A percentile compares a stretch with the other conserved stretches of the same genome.
Evolutionary conservation across 148 eudicot species (phyloP).

Genomic region (Diospyros kaki): DNA sequence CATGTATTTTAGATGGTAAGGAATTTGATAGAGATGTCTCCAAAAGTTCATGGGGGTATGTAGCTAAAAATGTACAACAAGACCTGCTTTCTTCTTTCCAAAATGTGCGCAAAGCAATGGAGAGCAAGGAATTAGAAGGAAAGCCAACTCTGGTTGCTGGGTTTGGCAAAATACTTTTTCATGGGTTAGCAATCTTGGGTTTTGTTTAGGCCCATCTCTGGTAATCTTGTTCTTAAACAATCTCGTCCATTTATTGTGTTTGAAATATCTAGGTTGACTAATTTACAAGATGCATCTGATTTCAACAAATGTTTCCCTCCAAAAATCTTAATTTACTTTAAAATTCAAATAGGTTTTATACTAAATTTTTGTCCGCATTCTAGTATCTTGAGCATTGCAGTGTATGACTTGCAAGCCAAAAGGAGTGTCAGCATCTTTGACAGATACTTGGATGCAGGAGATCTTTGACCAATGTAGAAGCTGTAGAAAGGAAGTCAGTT

Average conservation of each 20-base stretch:
- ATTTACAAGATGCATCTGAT: too few species aligned
- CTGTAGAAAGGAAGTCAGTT: neutral
- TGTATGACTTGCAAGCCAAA: neutral
- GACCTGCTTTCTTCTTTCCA: constrained; percentile 17
- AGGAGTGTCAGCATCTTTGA: neutral
- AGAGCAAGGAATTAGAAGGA: constrained; percentile 8
- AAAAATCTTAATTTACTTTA: neutral
- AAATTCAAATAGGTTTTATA: neutral
- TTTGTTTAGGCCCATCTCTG: too few species aligned
- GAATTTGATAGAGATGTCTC: neutral
- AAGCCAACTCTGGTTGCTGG: constrained; percentile 18
- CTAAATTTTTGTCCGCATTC: neutral
- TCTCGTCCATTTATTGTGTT: too few species aligned
- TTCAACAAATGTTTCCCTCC: too few species aligned
- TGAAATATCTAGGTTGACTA: too few species aligned
- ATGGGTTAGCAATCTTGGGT: constrained; percentile 8
- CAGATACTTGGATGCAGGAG: constrained; percentile 8
- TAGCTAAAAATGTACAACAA: constrained; percentile 10
- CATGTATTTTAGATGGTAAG: neutral
- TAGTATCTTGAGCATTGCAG: neutral
- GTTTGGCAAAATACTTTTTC: constrained; percentile 16
- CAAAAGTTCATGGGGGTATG: constrained; percentile 12
- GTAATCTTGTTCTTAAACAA: too few species aligned
- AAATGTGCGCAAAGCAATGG: neutral
- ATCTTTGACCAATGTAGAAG: neutral